phyloP scores from a whole-genome alignment of 163 green algal genomes.

The Chlamydomonas reinhardtii region DNA sequence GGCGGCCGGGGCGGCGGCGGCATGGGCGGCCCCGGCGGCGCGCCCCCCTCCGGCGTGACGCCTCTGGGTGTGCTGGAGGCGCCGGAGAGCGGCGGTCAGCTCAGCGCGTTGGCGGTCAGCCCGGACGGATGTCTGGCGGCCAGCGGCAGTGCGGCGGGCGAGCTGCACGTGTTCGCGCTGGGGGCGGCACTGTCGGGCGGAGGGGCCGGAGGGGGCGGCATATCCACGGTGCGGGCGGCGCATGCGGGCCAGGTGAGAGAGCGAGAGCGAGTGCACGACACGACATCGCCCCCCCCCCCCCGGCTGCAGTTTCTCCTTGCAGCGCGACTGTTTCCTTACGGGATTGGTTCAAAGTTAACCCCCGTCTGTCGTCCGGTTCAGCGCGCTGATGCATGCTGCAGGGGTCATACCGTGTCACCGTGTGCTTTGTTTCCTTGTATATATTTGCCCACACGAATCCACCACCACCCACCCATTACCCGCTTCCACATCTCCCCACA shows the following conservation, averaged over 20 bases:
- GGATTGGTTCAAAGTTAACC: no score
- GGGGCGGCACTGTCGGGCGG: no score
- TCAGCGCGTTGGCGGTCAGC: conserved; percentile 27
- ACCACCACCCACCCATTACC: no score
- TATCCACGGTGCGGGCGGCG: conserved; percentile 27
- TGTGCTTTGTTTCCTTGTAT: no score
- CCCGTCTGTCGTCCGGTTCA: no score
- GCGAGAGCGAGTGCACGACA: neutral
- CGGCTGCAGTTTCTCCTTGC: no score
- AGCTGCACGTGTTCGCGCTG: conserved; percentile 38
- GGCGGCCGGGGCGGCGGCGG: neutral
- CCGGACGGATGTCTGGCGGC: conserved; percentile 25
- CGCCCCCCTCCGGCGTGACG: neutral
- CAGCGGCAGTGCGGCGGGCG: conserved; percentile 4
- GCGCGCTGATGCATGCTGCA: no score
- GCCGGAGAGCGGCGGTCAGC: conserved; percentile 4
- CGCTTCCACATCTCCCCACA: no score
- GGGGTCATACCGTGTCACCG: no score
- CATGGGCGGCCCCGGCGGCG: conserved; percentile 7
- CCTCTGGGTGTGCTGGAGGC: conserved; percentile 24
- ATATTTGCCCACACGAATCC: no score
- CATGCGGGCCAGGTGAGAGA: conserved; percentile 24
- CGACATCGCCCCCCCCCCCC: no score
- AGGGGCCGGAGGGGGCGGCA: neutral
- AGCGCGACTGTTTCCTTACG: no score